phyloP scores from a whole-genome alignment of 805 yeast species.

The Ogataea paradorogensis region DNA sequence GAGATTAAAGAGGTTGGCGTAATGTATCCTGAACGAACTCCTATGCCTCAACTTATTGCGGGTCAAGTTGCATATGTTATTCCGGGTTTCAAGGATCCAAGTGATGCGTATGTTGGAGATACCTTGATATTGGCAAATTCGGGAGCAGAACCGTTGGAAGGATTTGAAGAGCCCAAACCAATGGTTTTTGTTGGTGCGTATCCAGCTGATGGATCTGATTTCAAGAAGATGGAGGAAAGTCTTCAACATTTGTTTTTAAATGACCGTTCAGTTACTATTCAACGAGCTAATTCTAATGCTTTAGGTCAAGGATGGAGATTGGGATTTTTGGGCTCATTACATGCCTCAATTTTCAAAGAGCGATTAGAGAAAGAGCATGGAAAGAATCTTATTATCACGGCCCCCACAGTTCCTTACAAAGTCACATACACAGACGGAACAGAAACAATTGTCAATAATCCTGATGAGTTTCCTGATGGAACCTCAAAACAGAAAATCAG shows the following conservation, averaged over 20 bases:
- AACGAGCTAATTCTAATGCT: slow-evolving; percentile 89
- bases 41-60: slow-evolving; percentile 63
- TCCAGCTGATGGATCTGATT: slow-evolving; percentile 93
- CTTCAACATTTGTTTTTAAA: slow-evolving; percentile 84
- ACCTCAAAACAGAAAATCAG: slow-evolving; percentile 39
- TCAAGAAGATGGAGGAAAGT: slow-evolving; percentile 84
- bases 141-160: slow-evolving; percentile 76
- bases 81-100: slow-evolving; percentile 89
- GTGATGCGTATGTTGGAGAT: slow-evolving; percentile 89
- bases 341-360: slow-evolving; percentile 92
- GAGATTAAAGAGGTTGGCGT: slow-evolving; percentile 93
- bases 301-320: slow-evolving; percentile 97
- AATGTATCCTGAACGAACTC: slow-evolving; percentile 84
- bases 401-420: slow-evolving; percentile 94
- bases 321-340: slow-evolving; percentile 91
- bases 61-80: slow-evolving; percentile 95
- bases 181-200: slow-evolving; percentile 99
- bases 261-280: slow-evolving; percentile 87
- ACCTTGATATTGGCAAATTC: slow-evolving; percentile 66
- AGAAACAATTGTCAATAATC: slow-evolving; percentile 73
- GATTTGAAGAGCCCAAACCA: slow-evolving; percentile 95
- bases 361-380: slow-evolving; percentile 93
- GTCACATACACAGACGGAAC: slow-evolving; percentile 64
- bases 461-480: slow-evolving; percentile 85
- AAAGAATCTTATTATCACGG: slow-evolving; percentile 84